Base-by-base conservation (phyloP, 1,284 basidiomycete species). In the Leccinum pachyderme region DNA sequence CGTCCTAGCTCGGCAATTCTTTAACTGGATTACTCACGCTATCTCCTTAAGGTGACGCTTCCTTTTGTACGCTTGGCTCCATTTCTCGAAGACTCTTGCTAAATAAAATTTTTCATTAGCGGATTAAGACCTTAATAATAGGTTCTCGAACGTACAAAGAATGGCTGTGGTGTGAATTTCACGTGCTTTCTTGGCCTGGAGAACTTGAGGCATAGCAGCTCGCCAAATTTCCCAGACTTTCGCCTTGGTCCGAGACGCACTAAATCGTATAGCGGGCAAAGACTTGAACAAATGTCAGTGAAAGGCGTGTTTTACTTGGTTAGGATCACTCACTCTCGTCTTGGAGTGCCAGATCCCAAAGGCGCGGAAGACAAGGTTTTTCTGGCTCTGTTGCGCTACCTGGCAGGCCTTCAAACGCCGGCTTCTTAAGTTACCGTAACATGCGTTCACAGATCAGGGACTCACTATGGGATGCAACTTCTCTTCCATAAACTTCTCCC, bases 21-120 rank as follows among this genome's bases (percentile, higher is more conserved):
- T 51, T 35, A 46, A 25, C 54, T 45, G 55, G 46, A 51, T 61
- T 52, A 82, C 89, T 76, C 69, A 92, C 89, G 87, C 87, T 52
- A 91, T 85, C 54, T 90, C 88, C 69, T 90, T 91, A 41, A 87
- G 77, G 43, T 86, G 84, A 39, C 85, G 78, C 66, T 87, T 89
- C 22, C 81, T 83, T 65, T 80, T 80, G 63, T 89, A 82, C 7
- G 76, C 75, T 67, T 85, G 79, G 25, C 77, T 63, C 89, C 89
- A 92, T 59, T 77, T 83, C 44, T 79, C 77, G 53, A 91, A 75
- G 45, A 68, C 76, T 67, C 74, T 80, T 49, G 76, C 89, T 92
- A 59, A 12, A 61, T 92, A 59, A 12, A 61, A 49, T 51, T 45
- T 51, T 57, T 59, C 44, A 57, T 61, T 54, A 58, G 54, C 50